Evolutionary conservation across 176 grass and related monocot genomes (phyloP), one percentile per base, ranked within the genome.

Genomic region (Saccharum spontaneum): DNA sequence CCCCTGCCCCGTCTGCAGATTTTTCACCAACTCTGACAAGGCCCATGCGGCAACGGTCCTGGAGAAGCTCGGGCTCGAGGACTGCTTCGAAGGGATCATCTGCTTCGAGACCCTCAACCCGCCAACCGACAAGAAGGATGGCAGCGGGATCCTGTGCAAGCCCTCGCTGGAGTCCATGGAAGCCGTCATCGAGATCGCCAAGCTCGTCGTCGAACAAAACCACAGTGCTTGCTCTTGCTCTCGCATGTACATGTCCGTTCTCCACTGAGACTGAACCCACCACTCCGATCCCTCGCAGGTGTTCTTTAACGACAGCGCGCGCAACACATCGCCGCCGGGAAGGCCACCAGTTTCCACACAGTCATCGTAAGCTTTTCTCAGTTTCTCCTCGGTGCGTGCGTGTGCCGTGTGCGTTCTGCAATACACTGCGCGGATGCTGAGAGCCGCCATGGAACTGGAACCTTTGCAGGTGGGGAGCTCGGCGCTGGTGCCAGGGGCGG

Each of bases 51-150:
- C 78, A 5, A 81, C 62, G n/a, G 90, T 92, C 69, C 88, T 99
- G 69, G 78, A 89, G 60, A 93, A 75, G 83, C 83, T 99, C 36
- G 93, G 93, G 2, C 90, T 99, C 14, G 88, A 99, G 86, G 90
- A 94, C 24, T 99, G 97, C 90, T 99, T 95, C 79, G 88, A 96
- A 57, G 97, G 93, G 10, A 28, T 94, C 73, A 88, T 99, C 80
- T 96, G 91, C 81, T 99, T 99, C 85, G 97, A 99, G 87, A 99
- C 93, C 31, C 97, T 99, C 6, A 99, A 99, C 72, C 79, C 12
- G 5, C 7, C 12, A 28, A 28, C 28, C 28, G 28, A 28, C 28
- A 28, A 28, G 28, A 28, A 28, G 28, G 28, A 28, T 28, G 59
- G 59, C 59, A 26, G n/a, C n/a, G 6, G 80, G 64, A 89, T 98